phyloP scores from a whole-genome alignment of 2,329 filamentous ascomycete genomes.

The Exophiala spinifera region DNA sequence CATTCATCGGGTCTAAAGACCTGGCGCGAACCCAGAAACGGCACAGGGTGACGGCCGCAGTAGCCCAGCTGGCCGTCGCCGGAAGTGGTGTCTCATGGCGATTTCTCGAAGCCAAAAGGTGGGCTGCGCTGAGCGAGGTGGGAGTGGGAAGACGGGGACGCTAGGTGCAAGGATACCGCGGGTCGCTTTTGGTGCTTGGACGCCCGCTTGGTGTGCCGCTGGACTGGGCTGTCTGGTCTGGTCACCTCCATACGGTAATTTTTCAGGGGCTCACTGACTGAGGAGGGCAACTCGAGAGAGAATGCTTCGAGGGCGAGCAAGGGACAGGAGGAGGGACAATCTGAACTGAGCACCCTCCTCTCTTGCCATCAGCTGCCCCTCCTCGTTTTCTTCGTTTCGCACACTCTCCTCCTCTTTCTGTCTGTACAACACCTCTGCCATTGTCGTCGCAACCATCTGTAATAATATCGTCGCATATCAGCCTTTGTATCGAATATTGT shows the following conservation, averaged over 20 bases:
- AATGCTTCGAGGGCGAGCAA: constrained; percentile 39
- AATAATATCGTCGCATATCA: constrained; percentile 7
- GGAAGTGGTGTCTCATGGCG: constrained; percentile 1
- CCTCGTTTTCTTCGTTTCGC: constrained; percentile 18
- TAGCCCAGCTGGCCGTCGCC: neutral
- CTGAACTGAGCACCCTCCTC: constrained; percentile 10
- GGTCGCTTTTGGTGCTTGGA: constrained; percentile 6
- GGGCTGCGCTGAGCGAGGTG: neutral
- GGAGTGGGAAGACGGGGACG: constrained; percentile 3
- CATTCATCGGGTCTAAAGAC: neutral
- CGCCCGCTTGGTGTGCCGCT: neutral
- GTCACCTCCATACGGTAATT: constrained; percentile 10
- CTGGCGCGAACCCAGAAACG: constrained; percentile 5
- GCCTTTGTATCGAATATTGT: neutral
- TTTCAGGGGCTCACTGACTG: constrained; percentile 11
- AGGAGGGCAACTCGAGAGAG: constrained; percentile 2
- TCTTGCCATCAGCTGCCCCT: constrained; percentile 17
- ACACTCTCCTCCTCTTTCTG: constrained; percentile 1
- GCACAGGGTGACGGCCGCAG: constrained; percentile 2
- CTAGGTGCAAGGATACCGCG: constrained; percentile 8
- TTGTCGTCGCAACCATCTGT: constrained; percentile 12
- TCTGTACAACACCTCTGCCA: constrained; percentile 5
- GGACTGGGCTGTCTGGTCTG: neutral
- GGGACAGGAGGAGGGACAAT: constrained; percentile 6
- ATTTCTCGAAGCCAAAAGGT: constrained; percentile 11